phyloP scores from a whole-genome alignment of 139 green algal species.

The Bryopsis sp. region DNA sequence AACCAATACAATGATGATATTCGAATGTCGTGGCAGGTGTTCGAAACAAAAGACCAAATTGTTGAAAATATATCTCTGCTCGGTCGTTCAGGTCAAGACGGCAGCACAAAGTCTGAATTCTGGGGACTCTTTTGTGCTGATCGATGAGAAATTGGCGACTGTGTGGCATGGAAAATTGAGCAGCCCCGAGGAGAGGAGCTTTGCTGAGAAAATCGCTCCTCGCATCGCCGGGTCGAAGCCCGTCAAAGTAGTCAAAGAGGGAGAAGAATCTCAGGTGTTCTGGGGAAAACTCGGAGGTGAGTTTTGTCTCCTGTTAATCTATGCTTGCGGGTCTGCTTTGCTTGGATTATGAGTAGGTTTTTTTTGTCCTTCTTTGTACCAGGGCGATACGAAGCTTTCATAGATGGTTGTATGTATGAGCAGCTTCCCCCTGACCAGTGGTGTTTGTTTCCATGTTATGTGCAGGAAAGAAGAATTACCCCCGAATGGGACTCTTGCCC shows the following conservation, averaged over 20 bases:
- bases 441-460: too few relatives aligned
- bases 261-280: constrained; percentile 14
- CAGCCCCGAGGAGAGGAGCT: background rate
- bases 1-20: too few relatives aligned
- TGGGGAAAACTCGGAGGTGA: constrained; percentile 11
- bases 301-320: background rate
- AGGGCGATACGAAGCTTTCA: too few relatives aligned
- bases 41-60: too few relatives aligned
- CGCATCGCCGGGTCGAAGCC: background rate
- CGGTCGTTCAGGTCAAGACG: background rate
- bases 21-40: too few relatives aligned
- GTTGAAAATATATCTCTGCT: too few relatives aligned
- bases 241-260: background rate
- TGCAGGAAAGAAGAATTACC: constrained; percentile 13
- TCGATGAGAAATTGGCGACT: background rate
- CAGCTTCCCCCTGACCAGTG: too few relatives aligned
- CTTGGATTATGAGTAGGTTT: too few relatives aligned
- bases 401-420: too few relatives aligned
- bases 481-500: constrained; percentile 5
- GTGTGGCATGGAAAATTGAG: constrained; percentile 18
- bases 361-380: too few relatives aligned
- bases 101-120: constrained; percentile 17
- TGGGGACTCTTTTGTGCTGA: constrained; percentile 15
- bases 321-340: too few relatives aligned
- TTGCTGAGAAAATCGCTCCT: constrained; percentile 6